phyloP scores from a whole-genome alignment of 2,329 filamentous ascomycete genomes.

The Penicillium sp. region DNA sequence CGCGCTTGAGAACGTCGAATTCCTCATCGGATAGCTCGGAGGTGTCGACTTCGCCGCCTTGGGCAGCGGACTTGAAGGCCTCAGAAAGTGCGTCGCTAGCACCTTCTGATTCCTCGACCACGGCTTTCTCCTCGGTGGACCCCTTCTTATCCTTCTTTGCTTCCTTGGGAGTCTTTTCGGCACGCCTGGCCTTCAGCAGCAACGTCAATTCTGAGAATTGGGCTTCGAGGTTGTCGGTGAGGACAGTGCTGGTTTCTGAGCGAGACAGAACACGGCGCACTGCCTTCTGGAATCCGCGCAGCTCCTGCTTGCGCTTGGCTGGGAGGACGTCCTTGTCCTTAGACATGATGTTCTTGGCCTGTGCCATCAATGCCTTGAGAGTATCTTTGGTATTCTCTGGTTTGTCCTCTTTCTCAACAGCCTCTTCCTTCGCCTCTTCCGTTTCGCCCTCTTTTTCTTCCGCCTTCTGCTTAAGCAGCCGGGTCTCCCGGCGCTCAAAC shows the following conservation, averaged over 20 bases:
- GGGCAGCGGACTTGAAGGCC: slow-evolving; percentile 31
- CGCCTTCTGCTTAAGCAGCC: slow-evolving; percentile 24
- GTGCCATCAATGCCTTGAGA: slow-evolving; percentile 55
- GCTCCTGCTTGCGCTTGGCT: slow-evolving; percentile 70
- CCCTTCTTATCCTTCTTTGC: slow-evolving; percentile 23
- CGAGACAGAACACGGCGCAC: slow-evolving; percentile 63
- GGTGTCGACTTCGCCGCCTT: slow-evolving; percentile 38
- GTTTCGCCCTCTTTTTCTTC: slow-evolving; percentile 28
- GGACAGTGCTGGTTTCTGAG: slow-evolving; percentile 45
- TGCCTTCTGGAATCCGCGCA: slow-evolving; percentile 68
- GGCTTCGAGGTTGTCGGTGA: slow-evolving; percentile 51
- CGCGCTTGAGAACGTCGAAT: slow-evolving; percentile 49
- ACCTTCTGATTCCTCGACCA: slow-evolving; percentile 17
- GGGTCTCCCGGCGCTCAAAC: slow-evolving; percentile 39
- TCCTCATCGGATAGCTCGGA: slow-evolving; percentile 50
- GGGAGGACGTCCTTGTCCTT: slow-evolving; percentile 54
- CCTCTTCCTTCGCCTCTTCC: slow-evolving; percentile 28
- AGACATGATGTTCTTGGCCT: slow-evolving; percentile 61
- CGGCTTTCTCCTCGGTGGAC: slow-evolving; percentile 3
- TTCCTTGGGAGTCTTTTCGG: slow-evolving; percentile 24
- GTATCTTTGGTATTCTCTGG: slow-evolving; percentile 45
- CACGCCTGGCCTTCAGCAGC: slow-evolving; percentile 45
- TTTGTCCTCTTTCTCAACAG: slow-evolving; percentile 31
- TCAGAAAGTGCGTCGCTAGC: slow-evolving; percentile 32
- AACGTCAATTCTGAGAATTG: slow-evolving; percentile 54